phyloP scores from a whole-genome alignment of 768 basidiomycete genomes.

The Kwoniella dendrophila region DNA sequence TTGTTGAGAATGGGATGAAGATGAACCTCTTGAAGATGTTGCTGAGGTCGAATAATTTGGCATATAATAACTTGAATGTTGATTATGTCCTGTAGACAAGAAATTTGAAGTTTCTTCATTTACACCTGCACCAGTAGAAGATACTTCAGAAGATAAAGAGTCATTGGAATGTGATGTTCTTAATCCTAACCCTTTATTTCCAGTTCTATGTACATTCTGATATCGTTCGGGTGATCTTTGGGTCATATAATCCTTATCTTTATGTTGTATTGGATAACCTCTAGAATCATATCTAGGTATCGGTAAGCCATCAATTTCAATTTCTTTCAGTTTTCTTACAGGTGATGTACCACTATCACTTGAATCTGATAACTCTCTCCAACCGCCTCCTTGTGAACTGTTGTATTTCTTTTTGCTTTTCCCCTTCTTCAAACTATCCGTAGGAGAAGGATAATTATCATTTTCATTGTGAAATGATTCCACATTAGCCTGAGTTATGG shows the following conservation, averaged over 20 bases:
- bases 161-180: conserved; percentile 26
- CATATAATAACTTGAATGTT: conserved; percentile 27
- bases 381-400: too few relatives aligned
- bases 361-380: conserved; percentile 14
- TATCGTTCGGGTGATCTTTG: too few relatives aligned
- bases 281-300: conserved; percentile 40
- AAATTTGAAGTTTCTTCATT: conserved; percentile 34
- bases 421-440: conserved; percentile 6
- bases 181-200: conserved; percentile 2
- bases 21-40: conserved; percentile 6
- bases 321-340: conserved; percentile 1
- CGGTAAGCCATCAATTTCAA: conserved; percentile 2
- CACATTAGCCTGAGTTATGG: conserved; percentile 14
- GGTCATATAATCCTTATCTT: neutral
- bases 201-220: conserved; percentile 5
- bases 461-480: conserved; percentile 13
- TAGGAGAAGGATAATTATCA: conserved; percentile 15
- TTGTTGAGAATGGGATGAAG: neutral
- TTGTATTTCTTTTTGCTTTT: conserved; percentile 8
- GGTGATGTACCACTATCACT: conserved; percentile 11
- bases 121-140: conserved; percentile 43
- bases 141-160: conserved; percentile 35
- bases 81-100: conserved; percentile 22
- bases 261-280: conserved; percentile 41
- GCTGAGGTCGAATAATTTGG: conserved; percentile 20